These are phyloP conservation scores for Trametes cingulata DNA, from an alignment of 768 basidiomycete species.

Conservation along the genomic window DNA sequence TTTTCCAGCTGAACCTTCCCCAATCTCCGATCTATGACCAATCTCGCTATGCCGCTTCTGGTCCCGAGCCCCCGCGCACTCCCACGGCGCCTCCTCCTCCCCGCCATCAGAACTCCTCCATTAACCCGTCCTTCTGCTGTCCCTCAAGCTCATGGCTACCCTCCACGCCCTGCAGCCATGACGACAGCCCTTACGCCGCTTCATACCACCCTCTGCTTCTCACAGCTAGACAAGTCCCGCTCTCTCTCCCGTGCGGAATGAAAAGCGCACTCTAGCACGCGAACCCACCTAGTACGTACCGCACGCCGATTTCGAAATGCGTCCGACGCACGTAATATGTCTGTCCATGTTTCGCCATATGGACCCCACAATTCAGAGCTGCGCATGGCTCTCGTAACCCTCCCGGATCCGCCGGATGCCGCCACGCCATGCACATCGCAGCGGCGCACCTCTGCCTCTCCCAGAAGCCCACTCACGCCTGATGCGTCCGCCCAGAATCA, in stretches of 20 bases:
- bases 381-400: neutral
- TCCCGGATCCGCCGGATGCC: neutral
- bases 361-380: neutral
- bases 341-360: slow-evolving; percentile 15
- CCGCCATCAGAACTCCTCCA: slow-evolving; percentile 3
- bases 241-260: neutral
- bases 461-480: slow-evolving; percentile 17
- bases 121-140: neutral
- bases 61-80: neutral
- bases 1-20: neutral
- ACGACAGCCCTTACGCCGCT: slow-evolving; percentile 7
- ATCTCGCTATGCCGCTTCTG: slow-evolving; percentile 16
- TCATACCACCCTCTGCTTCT: neutral
- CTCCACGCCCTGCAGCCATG: slow-evolving; percentile 3
- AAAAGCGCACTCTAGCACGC: neutral
- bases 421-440: neutral
- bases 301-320: neutral
- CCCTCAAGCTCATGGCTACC: neutral
- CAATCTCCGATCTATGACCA: slow-evolving; percentile 20
- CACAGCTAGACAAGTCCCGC: neutral
- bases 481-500: slow-evolving; percentile 14
- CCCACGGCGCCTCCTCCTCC: neutral
- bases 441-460: neutral
- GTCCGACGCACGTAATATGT: slow-evolving; percentile 9
- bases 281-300: neutral